Conservation (phyloP, 129 eudicot genomes). For the Artemisia tridentata region DNA sequence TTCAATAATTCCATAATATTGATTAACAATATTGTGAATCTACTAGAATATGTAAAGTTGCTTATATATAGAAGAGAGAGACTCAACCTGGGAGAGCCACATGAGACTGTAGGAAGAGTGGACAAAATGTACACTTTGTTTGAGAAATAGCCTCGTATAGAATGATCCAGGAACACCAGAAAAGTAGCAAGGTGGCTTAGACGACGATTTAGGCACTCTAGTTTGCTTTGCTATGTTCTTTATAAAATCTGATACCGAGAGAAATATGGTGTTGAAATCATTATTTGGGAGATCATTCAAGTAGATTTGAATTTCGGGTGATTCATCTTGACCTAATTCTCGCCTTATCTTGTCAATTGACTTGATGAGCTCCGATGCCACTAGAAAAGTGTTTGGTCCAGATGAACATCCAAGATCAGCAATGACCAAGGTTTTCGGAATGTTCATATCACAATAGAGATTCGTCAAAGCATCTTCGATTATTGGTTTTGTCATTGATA, state of each 20-base stretch:
- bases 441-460: slow-evolving; percentile 30
- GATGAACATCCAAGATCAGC: slow-evolving; percentile 86
- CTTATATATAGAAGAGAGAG: neutral
- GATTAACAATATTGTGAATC: too few relatives aligned
- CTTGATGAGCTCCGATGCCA: slow-evolving; percentile 39
- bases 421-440: slow-evolving; percentile 44
- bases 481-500: slow-evolving; percentile 55
- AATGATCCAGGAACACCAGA: slow-evolving; percentile 72
- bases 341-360: slow-evolving; percentile 30
- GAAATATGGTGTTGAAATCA: slow-evolving; percentile 72
- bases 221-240: slow-evolving; percentile 31
- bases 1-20: too few relatives aligned
- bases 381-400: slow-evolving; percentile 68
- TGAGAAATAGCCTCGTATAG: slow-evolving; percentile 53
- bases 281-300: slow-evolving; percentile 84
- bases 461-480: slow-evolving; percentile 48
- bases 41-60: too few relatives aligned
- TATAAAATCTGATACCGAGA: slow-evolving; percentile 40
- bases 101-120: slow-evolving; percentile 80
- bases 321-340: slow-evolving; percentile 18
- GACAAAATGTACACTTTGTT: slow-evolving; percentile 54
- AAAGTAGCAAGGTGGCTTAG: slow-evolving; percentile 38
- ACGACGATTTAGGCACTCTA: slow-evolving; percentile 24
- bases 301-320: slow-evolving; percentile 57
- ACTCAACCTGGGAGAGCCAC: slow-evolving; percentile 67